These are phyloP conservation scores for Chlorella sorokiniana DNA, from an alignment of 139 green algal species.

Conservation along the genomic window DNA sequence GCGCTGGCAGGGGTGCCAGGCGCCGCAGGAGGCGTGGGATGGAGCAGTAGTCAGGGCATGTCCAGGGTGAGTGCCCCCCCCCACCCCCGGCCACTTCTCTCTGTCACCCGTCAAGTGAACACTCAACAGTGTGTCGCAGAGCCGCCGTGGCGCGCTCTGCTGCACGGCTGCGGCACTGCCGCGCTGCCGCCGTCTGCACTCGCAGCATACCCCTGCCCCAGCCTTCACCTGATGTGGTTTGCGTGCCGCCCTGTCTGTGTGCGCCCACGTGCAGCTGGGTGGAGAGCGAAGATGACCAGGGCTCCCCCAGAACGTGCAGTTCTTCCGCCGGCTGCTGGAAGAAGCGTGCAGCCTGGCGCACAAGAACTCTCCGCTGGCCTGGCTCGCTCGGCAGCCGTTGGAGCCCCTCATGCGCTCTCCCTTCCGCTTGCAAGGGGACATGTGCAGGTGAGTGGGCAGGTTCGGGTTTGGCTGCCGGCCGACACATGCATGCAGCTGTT, in stretches of 20 bases:
- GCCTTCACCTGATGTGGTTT: too few relatives aligned
- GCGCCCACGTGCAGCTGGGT: slow-evolving; percentile 45
- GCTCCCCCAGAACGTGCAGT: slow-evolving; percentile 17
- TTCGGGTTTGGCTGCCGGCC: background rate
- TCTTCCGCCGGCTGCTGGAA: slow-evolving; percentile 34
- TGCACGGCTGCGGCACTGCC: too few relatives aligned
- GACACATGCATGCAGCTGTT: too few relatives aligned
- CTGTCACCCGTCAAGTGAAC: too few relatives aligned
- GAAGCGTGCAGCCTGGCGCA: background rate
- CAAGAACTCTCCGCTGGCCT: background rate
- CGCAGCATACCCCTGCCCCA: too few relatives aligned
- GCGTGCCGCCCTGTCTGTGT: too few relatives aligned
- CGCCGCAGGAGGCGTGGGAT: background rate
- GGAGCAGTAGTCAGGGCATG: background rate
- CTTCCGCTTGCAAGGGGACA: background rate
- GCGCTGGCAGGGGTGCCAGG: slow-evolving; percentile 40
- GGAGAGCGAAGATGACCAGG: background rate
- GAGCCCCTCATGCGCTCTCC: background rate
- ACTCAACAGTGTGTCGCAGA: too few relatives aligned
- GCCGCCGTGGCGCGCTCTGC: too few relatives aligned
- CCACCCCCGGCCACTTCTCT: too few relatives aligned
- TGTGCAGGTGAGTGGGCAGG: background rate
- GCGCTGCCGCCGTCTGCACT: too few relatives aligned
- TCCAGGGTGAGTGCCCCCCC: background rate
- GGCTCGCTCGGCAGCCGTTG: slow-evolving; percentile 1